Evolutionary conservation across 1,139 yeast genomes (phyloP), one percentile per base, ranked within the genome.

Genomic region (Hyphopichia khmerensis): DNA sequence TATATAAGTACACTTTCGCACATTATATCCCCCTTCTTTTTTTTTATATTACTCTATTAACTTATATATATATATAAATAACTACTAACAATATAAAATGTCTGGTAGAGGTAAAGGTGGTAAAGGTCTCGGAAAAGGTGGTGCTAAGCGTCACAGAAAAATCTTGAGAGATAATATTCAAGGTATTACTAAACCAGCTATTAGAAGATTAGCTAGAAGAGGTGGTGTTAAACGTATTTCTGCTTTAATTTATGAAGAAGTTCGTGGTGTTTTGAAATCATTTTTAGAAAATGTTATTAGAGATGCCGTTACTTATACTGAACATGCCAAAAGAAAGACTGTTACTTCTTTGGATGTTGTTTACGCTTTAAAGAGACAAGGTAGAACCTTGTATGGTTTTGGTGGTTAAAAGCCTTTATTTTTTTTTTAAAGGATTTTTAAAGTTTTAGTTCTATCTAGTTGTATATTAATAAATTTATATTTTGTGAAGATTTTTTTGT

Each of bases 211-310:
- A 66, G 99, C 99, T 49, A 91, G 99, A 85, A 90, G 99, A 88
- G 99, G 99, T 79, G 99, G 99, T 88, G 99, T 93, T 68, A 93
- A 93, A 86, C 96, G 98, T 87, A 93, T 93, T 64, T 91, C 98
- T 55, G 98, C 96, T 68, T 81, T 91, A 70, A 91, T 93, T 73
- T 93, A 93, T 80, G 98, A 93, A 79, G 97, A 91, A 81, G 96
- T 95, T 65, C 89, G 99, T 80, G 93, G 87, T 57, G 98, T 93
- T 60, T 82, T 93, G 60, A 91, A 91, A 79, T 80, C 96, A 49
- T 93, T 91, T 87, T 83, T 93, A 68, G 97, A 90, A 77, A 85
- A 87, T 67, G 97, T 91, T 62, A 93, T 93, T 75, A 89, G 97
- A 80, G 98, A 93, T 65, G 98, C 98, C 62, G 97, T 93, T 63